Evolutionary conservation across 805 yeast genomes (phyloP).

Genomic region (Candida maesae): DNA sequence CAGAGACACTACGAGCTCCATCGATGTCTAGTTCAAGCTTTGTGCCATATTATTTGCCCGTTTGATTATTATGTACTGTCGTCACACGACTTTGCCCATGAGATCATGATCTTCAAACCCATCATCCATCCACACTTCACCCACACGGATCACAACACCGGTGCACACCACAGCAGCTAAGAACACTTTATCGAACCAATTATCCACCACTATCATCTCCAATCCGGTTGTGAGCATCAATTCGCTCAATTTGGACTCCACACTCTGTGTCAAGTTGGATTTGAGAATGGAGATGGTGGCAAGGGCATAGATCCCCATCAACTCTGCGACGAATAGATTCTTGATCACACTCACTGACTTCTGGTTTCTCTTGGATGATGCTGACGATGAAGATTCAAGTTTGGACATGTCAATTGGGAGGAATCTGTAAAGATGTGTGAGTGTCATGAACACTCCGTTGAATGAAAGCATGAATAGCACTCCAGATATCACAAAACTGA

Average conservation of each 20-base stretch:
- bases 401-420: slow-evolving; percentile 34
- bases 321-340: slow-evolving; percentile 35
- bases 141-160: slow-evolving; percentile 17
- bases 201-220: slow-evolving; percentile 29
- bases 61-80: no score
- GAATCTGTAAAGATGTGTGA: slow-evolving; percentile 45
- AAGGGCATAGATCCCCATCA: slow-evolving; percentile 36
- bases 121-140: slow-evolving; percentile 22
- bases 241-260: slow-evolving; percentile 30
- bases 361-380: slow-evolving; percentile 3
- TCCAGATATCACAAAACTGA: slow-evolving; percentile 51
- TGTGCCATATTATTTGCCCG: no score
- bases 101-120: slow-evolving; percentile 21
- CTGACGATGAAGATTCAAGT: slow-evolving; percentile 10
- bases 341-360: slow-evolving; percentile 36
- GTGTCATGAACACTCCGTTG: slow-evolving; percentile 59
- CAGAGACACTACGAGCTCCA: no score
- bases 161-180: slow-evolving; percentile 31
- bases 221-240: slow-evolving; percentile 25
- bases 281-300: slow-evolving; percentile 38
- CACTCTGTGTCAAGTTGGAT: slow-evolving; percentile 34
- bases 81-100: slow-evolving; percentile 9
- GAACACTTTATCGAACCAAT: slow-evolving; percentile 39
- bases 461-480: slow-evolving; percentile 58
- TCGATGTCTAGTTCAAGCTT: no score